A percentile compares a stretch with the other conserved stretches of the same genome.
phyloP scores from a whole-genome alignment of 2,329 filamentous ascomycete species.

The Claviceps sp. region DNA sequence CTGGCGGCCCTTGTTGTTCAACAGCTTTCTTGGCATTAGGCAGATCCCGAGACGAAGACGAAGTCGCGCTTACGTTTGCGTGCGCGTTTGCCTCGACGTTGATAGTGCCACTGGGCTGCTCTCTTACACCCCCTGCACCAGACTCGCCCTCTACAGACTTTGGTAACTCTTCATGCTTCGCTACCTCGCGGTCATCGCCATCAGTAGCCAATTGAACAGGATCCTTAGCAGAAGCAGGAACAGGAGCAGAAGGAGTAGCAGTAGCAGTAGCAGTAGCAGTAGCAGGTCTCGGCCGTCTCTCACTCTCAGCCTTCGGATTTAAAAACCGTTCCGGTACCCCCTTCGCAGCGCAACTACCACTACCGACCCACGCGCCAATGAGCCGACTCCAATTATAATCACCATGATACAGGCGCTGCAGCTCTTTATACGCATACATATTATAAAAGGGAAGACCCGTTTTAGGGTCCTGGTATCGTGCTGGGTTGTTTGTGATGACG shows the following conservation, averaged over 20 bases:
- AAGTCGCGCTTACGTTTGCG: too few relatives aligned
- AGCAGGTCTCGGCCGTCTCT: background rate
- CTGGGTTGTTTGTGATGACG: conserved; percentile 69
- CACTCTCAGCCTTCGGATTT: conserved; percentile 15
- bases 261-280: too few relatives aligned
- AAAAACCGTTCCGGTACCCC: conserved; percentile 73
- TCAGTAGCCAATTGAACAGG: too few relatives aligned
- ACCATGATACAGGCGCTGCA: conserved; percentile 58
- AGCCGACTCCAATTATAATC: conserved; percentile 73
- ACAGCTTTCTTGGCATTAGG: background rate
- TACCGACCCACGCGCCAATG: conserved; percentile 73
- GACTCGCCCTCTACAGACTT: background rate
- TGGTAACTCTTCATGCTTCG: background rate
- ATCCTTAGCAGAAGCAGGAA: too few relatives aligned
- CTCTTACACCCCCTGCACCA: background rate
- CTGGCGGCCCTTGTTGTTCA: background rate
- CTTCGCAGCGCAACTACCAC: conserved; percentile 45
- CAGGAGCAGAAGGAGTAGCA: too few relatives aligned
- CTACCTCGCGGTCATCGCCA: background rate
- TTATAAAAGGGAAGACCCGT: conserved; percentile 77
- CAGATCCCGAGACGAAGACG: background rate
- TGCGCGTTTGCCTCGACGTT: too few relatives aligned
- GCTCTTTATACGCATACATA: conserved; percentile 65
- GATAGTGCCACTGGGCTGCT: too few relatives aligned
- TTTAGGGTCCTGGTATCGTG: conserved; percentile 70